These are phyloP conservation scores for Exophiala bonariae DNA, from an alignment of 2,329 filamentous ascomycete genomes.

Conservation along the genomic window DNA sequence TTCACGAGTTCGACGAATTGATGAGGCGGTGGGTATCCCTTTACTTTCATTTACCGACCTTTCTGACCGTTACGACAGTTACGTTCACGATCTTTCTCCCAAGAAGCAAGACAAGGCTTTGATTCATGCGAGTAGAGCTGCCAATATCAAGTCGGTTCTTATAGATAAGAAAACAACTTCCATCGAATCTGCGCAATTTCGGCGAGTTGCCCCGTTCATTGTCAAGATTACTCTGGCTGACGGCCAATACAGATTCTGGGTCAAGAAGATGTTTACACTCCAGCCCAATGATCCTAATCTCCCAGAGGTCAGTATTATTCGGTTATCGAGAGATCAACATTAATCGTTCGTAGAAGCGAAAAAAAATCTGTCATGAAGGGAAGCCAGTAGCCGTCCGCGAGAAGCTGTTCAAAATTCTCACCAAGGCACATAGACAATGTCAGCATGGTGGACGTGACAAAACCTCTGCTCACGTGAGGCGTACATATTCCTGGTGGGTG, in stretches of 20 bases:
- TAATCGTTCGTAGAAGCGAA: slow-evolving; percentile 31
- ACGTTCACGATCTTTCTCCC: slow-evolving; percentile 49
- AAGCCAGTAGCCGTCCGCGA: slow-evolving; percentile 55
- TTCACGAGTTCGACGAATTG: slow-evolving; percentile 46
- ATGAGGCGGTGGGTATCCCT: slow-evolving; percentile 40
- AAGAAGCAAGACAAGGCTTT: slow-evolving; percentile 55
- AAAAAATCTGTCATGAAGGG: slow-evolving; percentile 49
- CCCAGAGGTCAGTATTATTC: slow-evolving; percentile 36
- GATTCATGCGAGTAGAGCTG: slow-evolving; percentile 48
- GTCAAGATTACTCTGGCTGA: not conserved
- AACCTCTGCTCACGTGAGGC: slow-evolving; percentile 52
- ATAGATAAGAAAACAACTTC: slow-evolving; percentile 52
- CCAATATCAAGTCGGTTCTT: slow-evolving; percentile 49
- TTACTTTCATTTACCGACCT: not conserved
- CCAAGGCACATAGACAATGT: slow-evolving; percentile 50
- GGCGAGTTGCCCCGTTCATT: slow-evolving; percentile 33
- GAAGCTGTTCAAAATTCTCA: slow-evolving; percentile 53
- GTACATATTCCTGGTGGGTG: slow-evolving; percentile 51
- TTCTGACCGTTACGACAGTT: no score
- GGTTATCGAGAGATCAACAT: not conserved
- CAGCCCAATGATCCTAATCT: slow-evolving; percentile 39
- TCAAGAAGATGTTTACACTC: slow-evolving; percentile 55
- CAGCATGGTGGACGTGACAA: slow-evolving; percentile 55
- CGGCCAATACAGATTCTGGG: slow-evolving; percentile 49
- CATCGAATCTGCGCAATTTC: slow-evolving; percentile 52